Evolutionary conservation across 2,329 filamentous ascomycete species (phyloP), one percentile per base, ranked within the genome.

Genomic region (Orbilia ellipsospora): DNA sequence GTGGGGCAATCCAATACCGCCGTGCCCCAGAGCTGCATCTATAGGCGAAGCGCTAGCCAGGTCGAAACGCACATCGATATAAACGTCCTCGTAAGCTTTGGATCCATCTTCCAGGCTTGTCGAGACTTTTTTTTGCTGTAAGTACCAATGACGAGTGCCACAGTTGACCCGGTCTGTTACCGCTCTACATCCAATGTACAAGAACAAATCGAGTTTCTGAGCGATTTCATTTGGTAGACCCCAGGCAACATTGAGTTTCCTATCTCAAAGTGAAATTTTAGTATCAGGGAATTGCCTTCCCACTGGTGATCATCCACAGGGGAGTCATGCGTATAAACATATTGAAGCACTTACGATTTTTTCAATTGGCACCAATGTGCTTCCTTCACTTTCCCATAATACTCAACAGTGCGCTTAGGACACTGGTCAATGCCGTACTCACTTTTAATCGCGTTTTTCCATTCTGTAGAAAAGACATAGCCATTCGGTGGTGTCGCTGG

Each of bases 191-290:
- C 48, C 48, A n/a, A 52, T 52, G 12, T 5, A 23, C 12, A 52
- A 23, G 48, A 52, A 52, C n/a, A 52, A 12, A 13, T 52, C 48
- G n/a, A 52, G 48, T 52, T 51, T 52, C 18, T 52, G 48, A 13
- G 48, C 48, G 6, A 23, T 13, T 12, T 52, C 48, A 8, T 52
- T 52, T 13, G 48, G 16, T 6, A 52, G n/a, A 23, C 48, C 48
- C 2, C 8, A 5, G 16, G 48, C 48, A 10, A 52, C 20, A 4
- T 52, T 23, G 13, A 52, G 18, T 52, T 23, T 23, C 20, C 48
- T 52, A 52, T 6, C 18, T 23, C 18, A 12, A 8, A 18, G 18
- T 23, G 26, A 13, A 13, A 52, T 4, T 18, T 52, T 52, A 52
- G 48, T 23, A 52, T 48, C 44, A 4, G 13, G 3, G 4, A 4